Percentiles rank a stretch among this genome's conserved stretches.
These are phyloP conservation scores for Wickerhamiella kurtzmanii DNA, from an alignment of 805 yeast genomes.

Conservation along the genomic window DNA sequence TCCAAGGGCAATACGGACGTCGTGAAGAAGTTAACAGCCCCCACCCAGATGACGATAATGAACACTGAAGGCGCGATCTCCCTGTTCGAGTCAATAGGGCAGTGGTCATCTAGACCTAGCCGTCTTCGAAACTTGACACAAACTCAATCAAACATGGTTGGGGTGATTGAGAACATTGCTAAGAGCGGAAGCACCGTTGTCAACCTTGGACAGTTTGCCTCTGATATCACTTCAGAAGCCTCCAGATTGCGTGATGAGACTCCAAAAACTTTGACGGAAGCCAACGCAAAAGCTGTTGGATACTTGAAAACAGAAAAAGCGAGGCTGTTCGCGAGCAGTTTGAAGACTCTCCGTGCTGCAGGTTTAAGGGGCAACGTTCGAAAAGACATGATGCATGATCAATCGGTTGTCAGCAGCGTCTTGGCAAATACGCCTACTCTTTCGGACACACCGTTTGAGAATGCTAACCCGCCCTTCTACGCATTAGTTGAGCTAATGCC, in stretches of 20 bases:
- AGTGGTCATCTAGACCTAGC: not conserved
- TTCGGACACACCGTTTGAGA: conserved; percentile 21
- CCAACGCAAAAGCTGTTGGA: conserved; percentile 36
- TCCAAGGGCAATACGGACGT: not conserved
- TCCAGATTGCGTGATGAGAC: conserved; percentile 60
- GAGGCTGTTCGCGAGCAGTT: conserved; percentile 59
- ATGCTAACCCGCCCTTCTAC: conserved; percentile 43
- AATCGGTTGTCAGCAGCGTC: conserved; percentile 49
- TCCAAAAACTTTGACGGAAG: conserved; percentile 56
- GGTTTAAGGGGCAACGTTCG: conserved; percentile 62
- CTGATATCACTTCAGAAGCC: conserved; percentile 42
- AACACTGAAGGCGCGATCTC: no score
- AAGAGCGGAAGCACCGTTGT: conserved; percentile 26
- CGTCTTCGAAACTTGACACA: not conserved
- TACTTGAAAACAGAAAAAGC: conserved; percentile 71
- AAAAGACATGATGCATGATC: conserved; percentile 49
- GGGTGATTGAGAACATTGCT: conserved; percentile 23
- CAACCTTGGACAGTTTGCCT: conserved; percentile 42
- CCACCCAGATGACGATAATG: no score
- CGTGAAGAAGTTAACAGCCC: not conserved
- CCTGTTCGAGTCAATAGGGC: not conserved
- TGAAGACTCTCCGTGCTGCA: conserved; percentile 58
- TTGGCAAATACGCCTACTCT: conserved; percentile 43
- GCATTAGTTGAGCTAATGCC: conserved; percentile 70
- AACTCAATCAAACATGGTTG: not conserved